Evolutionary conservation across 2,329 filamentous ascomycete species (phyloP), one percentile per base, ranked within the genome.

Genomic region (Xylariaceae sp.): DNA sequence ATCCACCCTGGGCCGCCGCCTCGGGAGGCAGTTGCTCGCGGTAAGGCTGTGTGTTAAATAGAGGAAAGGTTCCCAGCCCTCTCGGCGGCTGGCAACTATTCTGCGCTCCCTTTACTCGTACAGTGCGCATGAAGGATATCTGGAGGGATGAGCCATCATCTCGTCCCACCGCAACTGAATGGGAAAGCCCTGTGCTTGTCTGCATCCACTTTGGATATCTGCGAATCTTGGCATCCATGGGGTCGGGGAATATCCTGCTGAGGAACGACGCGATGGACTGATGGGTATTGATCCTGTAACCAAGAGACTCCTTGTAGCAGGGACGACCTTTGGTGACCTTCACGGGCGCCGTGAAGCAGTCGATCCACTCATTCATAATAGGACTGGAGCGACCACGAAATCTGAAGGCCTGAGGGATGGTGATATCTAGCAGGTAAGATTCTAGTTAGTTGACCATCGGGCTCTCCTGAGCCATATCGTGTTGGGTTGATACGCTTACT

Each of bases 101-200:
- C 42, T 34, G 42, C 19, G 22, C 42, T 45, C 16, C 42, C 26
- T 45, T 22, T 32, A 45, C 42, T 34, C 42, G 42, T n/a, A 45
- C 42, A 45, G 42, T 45, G 22, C 42, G 42, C 42, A 45, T 45
- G 42, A 45, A 45, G 42, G 42, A 45, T 45, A 45, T 21, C 15
- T 45, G 22, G 42, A 45, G 42, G 32, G 42, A 45, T 45, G 42
- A 45, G 5, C 32, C 5, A 18, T 18, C 29, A 13, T 34, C 29
- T 45, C 42, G 15, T 26, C 42, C 42, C 22, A 45, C 42, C 1
- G 29, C 29, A 21, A 45, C 42, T 18, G 42, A 45, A 45, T 45
- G 42, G n/a, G 42, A 45, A 45, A 32, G 42, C 15, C 26, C 42
- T n/a, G 42, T 45, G 15, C 12, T 45, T 32, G 15, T 15, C 12